Percentiles rank a stretch among this genome's conserved stretches.
These are phyloP conservation scores for Bruguiera sexangula DNA, from an alignment of 345 rosid species.

Conservation along the genomic window DNA sequence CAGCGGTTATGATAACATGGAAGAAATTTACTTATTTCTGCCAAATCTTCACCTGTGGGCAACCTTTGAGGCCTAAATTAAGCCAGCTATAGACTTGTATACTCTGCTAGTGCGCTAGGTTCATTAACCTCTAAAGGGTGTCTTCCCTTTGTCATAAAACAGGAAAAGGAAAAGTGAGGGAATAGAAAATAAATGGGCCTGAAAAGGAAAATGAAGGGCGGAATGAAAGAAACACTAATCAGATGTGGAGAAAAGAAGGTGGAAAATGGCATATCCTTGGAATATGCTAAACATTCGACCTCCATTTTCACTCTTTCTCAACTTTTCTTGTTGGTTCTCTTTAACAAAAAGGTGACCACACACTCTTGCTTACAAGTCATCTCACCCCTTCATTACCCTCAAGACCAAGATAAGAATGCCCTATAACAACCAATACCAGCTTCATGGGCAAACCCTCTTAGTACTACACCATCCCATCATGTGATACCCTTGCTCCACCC, in stretches of 20 bases:
- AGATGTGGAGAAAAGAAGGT: slow-evolving; percentile 5
- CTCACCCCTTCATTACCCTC: slow-evolving; percentile 32
- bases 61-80: too few relatives aligned
- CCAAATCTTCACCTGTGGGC: too few relatives aligned
- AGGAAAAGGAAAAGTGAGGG: not conserved
- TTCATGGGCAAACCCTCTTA: slow-evolving; percentile 33
- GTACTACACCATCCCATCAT: slow-evolving; percentile 15
- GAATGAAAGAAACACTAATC: not conserved
- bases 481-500: not conserved
- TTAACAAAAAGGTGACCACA: slow-evolving; percentile 12
- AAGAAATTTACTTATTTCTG: too few relatives aligned
- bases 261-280: slow-evolving; percentile 49
- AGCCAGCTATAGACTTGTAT: too few relatives aligned
- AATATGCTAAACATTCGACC: slow-evolving; percentile 44
- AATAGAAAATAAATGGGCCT: not conserved
- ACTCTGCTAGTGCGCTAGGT: too few relatives aligned
- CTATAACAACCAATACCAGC: slow-evolving; percentile 18
- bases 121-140: too few relatives aligned
- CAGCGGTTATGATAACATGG: too few relatives aligned
- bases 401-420: slow-evolving; percentile 18
- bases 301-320: slow-evolving; percentile 16
- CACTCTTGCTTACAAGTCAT: slow-evolving; percentile 32
- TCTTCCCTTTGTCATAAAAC: not conserved
- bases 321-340: slow-evolving; percentile 6
- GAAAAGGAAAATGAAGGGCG: not conserved